phyloP scores from a whole-genome alignment of 352 stramenopile species.

The Phytopythium sindhum region DNA sequence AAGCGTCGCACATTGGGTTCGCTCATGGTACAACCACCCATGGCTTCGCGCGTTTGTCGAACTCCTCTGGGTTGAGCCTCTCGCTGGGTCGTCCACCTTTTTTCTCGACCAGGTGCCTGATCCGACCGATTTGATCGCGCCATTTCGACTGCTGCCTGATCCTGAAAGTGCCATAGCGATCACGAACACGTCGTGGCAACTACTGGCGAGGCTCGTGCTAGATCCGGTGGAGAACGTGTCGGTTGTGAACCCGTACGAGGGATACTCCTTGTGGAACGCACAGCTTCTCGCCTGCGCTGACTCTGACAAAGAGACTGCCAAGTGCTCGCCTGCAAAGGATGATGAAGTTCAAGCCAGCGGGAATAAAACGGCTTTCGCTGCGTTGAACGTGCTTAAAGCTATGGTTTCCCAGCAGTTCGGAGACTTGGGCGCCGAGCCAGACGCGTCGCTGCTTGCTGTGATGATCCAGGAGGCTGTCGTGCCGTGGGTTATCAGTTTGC shows the following conservation, averaged over 20 bases:
- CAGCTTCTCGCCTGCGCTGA: constrained; percentile 36
- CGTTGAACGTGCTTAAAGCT: constrained; percentile 6
- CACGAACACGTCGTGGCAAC: constrained; percentile 6
- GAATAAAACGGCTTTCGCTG: constrained; percentile 6
- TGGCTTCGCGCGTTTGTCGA: constrained; percentile 45
- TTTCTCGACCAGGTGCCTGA: constrained; percentile 7
- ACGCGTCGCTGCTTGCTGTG: neutral
- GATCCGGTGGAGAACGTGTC: constrained; percentile 24
- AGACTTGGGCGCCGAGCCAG: constrained; percentile 2
- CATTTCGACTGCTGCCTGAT: constrained; percentile 18
- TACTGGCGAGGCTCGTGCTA: constrained; percentile 23
- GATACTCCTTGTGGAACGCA: constrained; percentile 37
- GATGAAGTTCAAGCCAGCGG: neutral
- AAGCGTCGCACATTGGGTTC: constrained; percentile 42
- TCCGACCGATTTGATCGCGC: constrained; percentile 14
- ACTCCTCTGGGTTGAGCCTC: constrained; percentile 34
- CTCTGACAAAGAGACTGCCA: constrained; percentile 20
- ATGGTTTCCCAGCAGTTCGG: constrained; percentile 8
- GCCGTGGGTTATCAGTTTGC: constrained; percentile 37
- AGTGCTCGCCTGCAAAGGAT: constrained; percentile 11
- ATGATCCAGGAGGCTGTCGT: constrained; percentile 28
- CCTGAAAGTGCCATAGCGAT: neutral
- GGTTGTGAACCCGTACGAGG: constrained; percentile 27
- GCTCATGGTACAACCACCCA: constrained; percentile 51
- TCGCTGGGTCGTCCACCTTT: constrained; percentile 2